phyloP scores from a whole-genome alignment of 2,329 filamentous ascomycete species.

The Coleophoma crateriformis region DNA sequence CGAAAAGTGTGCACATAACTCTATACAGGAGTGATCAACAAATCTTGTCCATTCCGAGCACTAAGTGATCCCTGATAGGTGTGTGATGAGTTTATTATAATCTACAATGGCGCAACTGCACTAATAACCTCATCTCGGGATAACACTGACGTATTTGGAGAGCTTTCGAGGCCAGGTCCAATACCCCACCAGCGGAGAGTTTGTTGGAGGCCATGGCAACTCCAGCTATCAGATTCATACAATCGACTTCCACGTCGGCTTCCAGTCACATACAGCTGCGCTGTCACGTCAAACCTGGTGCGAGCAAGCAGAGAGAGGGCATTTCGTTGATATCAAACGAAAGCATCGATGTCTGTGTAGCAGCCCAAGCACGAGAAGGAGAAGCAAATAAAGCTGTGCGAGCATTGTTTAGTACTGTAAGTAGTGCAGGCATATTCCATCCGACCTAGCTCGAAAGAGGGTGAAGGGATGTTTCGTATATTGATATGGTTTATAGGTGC shows the following conservation, averaged over 20 bases:
- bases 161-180: too few relatives aligned
- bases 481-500: conserved; percentile 32
- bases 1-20: too few relatives aligned
- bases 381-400: conserved; percentile 65
- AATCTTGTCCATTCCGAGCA: too few relatives aligned
- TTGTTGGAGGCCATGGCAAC: conserved; percentile 10
- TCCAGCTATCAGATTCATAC: conserved; percentile 39
- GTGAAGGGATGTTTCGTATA: too few relatives aligned
- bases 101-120: too few relatives aligned
- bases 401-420: conserved; percentile 54
- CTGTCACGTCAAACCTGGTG: conserved; percentile 64
- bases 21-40: too few relatives aligned
- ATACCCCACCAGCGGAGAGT: not conserved
- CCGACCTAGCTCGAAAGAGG: too few relatives aligned
- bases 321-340: conserved; percentile 50
- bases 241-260: conserved; percentile 34
- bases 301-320: conserved; percentile 55
- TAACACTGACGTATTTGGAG: too few relatives aligned
- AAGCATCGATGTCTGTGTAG: conserved; percentile 57
- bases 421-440: not conserved
- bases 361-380: conserved; percentile 59
- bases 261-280: conserved; percentile 48
- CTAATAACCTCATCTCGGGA: too few relatives aligned
- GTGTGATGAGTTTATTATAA: too few relatives aligned
- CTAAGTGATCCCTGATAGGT: too few relatives aligned